Evolutionary conservation across 164 flowering plant genomes (phyloP), one percentile per base, ranked within the genome.

Genomic region (Magnolia officinalis): DNA sequence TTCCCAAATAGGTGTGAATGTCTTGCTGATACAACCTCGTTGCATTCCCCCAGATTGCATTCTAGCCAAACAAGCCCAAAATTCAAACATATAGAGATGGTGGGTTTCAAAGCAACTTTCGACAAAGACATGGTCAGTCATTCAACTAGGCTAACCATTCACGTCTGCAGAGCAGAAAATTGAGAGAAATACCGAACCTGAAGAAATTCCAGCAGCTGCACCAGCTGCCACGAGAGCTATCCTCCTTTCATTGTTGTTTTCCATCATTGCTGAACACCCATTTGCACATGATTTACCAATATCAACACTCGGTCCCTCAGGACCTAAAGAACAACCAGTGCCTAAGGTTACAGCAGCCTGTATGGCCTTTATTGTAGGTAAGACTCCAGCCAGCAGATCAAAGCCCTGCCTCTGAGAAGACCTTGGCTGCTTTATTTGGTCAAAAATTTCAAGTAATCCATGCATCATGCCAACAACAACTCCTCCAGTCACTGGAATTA

Each of bases 251-350:
- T 91, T 88, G 81, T 96, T 96, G 85, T 89, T 94, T 80, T 92
- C 99, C 96, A 94, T 94, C 93, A 92, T 89, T 75, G 88, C 75
- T 2, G 93, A 89, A 82, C 88, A 92, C 21, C 98, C 99, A 78
- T 91, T 74, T 72, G 99, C 99, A 84, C 98, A 96, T 51, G 99
- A 94, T 84, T 91, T 96, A 59, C 99, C 99, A 82, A 96, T 96
- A 78, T 96, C 99, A 6, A 96, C 99, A 82, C 97, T 94, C 64
- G 99, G 99, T 63, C 99, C 99, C 82, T 96, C 99, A 73, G 99
- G 99, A 73, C 99, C 99, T 82, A 96, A 83, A 71, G 98, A 96
- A 85, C 99, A 92, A 50, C 99, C 99, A 77, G 99, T 96, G 52
- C 99, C 99, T 77, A 96, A 79, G 74, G 98, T 94, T 13, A 96